Evolutionary conservation across 2,329 filamentous ascomycete genomes (phyloP).

Genomic region (Colletotrichum shisoi): DNA sequence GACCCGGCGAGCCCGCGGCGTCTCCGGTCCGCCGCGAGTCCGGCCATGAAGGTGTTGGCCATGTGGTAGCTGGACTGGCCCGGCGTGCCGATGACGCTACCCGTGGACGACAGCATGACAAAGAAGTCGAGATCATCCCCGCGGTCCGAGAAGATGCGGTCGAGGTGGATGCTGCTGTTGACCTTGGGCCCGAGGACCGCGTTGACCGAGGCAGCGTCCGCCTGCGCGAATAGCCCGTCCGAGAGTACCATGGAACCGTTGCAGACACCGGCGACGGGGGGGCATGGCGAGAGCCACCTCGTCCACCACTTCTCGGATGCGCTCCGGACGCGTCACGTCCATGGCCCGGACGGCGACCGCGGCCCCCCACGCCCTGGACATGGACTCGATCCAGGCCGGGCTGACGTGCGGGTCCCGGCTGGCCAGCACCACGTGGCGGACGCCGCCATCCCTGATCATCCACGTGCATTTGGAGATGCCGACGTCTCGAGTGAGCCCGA

Average conservation of each 20-base stretch:
- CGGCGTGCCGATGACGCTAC: constrained; percentile 43
- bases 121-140: constrained; percentile 48
- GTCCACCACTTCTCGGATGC: background rate
- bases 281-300: constrained; percentile 47
- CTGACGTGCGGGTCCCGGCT: constrained; percentile 48
- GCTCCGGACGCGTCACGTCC: constrained; percentile 39
- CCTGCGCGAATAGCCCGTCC: constrained; percentile 47
- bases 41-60: constrained; percentile 54
- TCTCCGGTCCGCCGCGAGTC: constrained; percentile 49
- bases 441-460: constrained; percentile 50
- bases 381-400: constrained; percentile 36
- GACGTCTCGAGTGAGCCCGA: constrained; percentile 26
- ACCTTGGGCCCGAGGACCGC: constrained; percentile 49
- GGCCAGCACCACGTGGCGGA: constrained; percentile 47
- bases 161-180: constrained; percentile 45
- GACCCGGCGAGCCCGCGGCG: constrained; percentile 50
- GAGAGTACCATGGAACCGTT: constrained; percentile 50
- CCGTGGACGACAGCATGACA: constrained; percentile 46
- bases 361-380: constrained; percentile 22
- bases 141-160: constrained; percentile 44
- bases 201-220: constrained; percentile 44
- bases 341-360: constrained; percentile 37
- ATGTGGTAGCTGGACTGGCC: constrained; percentile 55
- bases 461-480: constrained; percentile 49
- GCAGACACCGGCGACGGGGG: constrained; percentile 48